These are phyloP conservation scores for Rosa hybrid DNA, from an alignment of 331 rosid genomes.

Conservation along the genomic window DNA sequence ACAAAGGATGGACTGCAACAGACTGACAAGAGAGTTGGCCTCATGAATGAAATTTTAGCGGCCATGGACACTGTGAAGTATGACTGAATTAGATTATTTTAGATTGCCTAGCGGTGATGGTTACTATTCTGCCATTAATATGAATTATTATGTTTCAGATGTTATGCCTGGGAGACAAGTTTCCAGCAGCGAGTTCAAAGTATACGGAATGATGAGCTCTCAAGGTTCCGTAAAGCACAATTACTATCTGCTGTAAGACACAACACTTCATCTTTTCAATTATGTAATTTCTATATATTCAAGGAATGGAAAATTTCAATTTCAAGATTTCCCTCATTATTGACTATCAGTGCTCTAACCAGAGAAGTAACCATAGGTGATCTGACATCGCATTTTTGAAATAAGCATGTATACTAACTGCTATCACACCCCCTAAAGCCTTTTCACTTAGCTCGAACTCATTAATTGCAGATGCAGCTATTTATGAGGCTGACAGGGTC, in stretches of 20 bases:
- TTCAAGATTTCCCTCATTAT: neutral
- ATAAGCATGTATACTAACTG: neutral
- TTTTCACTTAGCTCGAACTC: neutral
- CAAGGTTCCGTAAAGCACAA: slow-evolving; percentile 72
- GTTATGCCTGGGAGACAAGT: slow-evolving; percentile 94
- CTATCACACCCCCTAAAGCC: neutral
- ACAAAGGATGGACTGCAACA: slow-evolving; percentile 70
- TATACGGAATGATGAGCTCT: slow-evolving; percentile 62
- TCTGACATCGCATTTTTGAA: neutral
- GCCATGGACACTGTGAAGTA: slow-evolving; percentile 97
- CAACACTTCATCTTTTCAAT: slow-evolving; percentile 17
- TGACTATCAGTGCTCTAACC: neutral
- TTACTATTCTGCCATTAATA: slow-evolving; percentile 19
- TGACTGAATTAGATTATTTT: slow-evolving; percentile 19
- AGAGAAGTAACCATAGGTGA: neutral
- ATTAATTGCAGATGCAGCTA: neutral
- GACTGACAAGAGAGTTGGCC: slow-evolving; percentile 91
- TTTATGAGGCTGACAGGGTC: neutral
- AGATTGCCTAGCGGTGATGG: slow-evolving; percentile 3
- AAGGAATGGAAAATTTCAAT: neutral
- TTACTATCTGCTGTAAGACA: slow-evolving; percentile 66
- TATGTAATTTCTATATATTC: neutral
- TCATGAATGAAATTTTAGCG: slow-evolving; percentile 75
- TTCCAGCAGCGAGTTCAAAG: slow-evolving; percentile 66
- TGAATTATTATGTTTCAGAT: slow-evolving; percentile 52